Evolutionary conservation across 768 basidiomycete genomes (phyloP), one percentile per base, ranked within the genome.

Genomic region (Harrya chromipes): DNA sequence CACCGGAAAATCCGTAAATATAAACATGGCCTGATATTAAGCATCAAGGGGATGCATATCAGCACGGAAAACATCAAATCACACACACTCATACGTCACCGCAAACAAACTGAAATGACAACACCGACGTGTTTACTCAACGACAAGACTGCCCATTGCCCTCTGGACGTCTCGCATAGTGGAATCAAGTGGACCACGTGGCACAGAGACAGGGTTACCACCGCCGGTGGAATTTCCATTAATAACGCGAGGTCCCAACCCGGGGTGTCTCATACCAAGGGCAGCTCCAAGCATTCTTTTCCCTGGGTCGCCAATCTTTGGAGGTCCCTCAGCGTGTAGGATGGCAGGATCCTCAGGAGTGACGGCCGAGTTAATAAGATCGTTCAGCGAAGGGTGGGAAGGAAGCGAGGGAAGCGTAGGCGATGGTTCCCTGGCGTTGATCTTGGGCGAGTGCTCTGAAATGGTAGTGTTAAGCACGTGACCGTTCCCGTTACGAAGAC

Each of bases 221-320:
- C 68, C 62, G 37, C 72, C 70, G 10, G 66, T 58, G 44, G 69
- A 71, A 45, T 68, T 65, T 48, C 68, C 71, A 62, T 57, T 66
- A 53, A 85, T 66, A 44, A 81, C 64, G 55, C 88, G 79, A 33
- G 84, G 82, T 19, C 78, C 79, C 50, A 90, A 72, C 34, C 78
- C 77, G 26, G 90, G 90, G 69, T 90, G 89, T 69, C 90, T 79
- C 52, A 92, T 78, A 39, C 90, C 91, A 49, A 93, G 73, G 27
- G 90, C 90, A 46, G 85, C 85, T 36, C 89, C 91, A 20, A 93
- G 76, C 90, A 93, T 93, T 61, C 90, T 77, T 72, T 89, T 90
- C 35, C 87, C 90, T 27, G 90, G 87, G 67, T 93, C 88, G 31
- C 90, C 90, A 58, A 93, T 90, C 61, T 85, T 80, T 19, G 89